phyloP scores from a whole-genome alignment of 495 filamentous ascomycete species.

The Xylaria cubensis region DNA sequence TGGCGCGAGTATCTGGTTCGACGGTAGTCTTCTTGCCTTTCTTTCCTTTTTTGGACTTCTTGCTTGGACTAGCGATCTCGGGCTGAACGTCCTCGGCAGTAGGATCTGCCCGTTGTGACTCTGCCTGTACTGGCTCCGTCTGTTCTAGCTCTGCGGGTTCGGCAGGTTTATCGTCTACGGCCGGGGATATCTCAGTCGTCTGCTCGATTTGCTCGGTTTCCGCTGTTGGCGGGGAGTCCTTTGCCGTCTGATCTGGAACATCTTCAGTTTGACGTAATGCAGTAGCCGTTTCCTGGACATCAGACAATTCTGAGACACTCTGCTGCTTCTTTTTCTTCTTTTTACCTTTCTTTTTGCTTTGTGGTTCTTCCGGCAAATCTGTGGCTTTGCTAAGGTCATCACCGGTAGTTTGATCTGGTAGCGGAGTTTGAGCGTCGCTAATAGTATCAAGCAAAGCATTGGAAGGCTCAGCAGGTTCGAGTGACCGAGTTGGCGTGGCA shows the following conservation, averaged over 20 bases:
- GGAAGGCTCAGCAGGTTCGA: conserved; percentile 24
- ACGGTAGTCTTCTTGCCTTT: conserved; percentile 27
- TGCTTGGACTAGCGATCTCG: conserved; percentile 26
- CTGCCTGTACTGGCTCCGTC: not conserved
- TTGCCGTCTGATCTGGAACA: not conserved
- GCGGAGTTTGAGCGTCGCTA: conserved; percentile 24
- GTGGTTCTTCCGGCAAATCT: conserved; percentile 18
- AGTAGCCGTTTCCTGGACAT: conserved; percentile 12
- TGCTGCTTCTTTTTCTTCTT: conserved; percentile 35
- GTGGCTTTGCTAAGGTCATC: conserved; percentile 24
- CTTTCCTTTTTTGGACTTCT: conserved; percentile 28
- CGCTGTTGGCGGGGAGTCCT: not conserved
- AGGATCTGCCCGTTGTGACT: not conserved
- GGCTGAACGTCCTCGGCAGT: conserved; percentile 12
- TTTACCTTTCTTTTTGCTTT: conserved; percentile 37
- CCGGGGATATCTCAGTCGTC: not conserved
- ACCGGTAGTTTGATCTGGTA: conserved; percentile 24
- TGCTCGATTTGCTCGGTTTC: not conserved
- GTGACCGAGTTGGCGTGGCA: conserved; percentile 28
- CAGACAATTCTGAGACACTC: conserved; percentile 26
- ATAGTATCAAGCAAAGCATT: not conserved
- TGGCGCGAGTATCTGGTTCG: conserved; percentile 18
- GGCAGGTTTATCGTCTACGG: not conserved
- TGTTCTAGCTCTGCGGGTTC: not conserved
- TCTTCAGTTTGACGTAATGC: conserved; percentile 8